Base-by-base conservation (phyloP, 1,284 basidiomycete genomes). In the Fomitiporia mediterranea region DNA sequence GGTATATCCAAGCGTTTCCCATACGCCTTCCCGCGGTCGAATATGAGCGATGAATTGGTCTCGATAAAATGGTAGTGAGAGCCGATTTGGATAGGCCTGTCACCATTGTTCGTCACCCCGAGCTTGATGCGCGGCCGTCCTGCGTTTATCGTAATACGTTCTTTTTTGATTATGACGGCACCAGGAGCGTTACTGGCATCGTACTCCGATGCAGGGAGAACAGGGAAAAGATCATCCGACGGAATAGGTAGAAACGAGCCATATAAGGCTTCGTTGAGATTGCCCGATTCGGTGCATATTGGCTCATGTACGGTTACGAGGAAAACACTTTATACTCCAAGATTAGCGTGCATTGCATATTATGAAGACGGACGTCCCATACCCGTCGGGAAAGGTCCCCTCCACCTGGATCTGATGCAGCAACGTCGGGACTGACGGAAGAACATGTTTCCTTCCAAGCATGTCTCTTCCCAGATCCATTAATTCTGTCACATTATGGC, bases 51-150 rank as follows among this genome's bases (percentile, higher is more conserved):
- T 1, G 82, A 72, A 71, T 99, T 99, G 13, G 89, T 89, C 72
- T 98, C 95, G 61, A 90, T 79, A 72, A 99, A 97, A 57, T 86
- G 90, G 69, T 94, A 99, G 69, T 99, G 93, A 1, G 94, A 96
- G 3, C 94, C 93, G 52, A 96, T 81, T 77, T 98, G 96, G 57
- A 99, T 87, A 3, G 96, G 96, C 23, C 96, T 78, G 69, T 98
- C 96, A 0, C 96, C 95, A 38, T 84, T 89, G 72, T 99, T 99
- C 32, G 87, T 91, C 38, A 99, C 94, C 37, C 79, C 78, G 50
- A 99, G 70, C 58, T 74, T 74, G 60, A 94, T 75, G 23, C 91
- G 79, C 58, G 84, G 73, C 25, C 93, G 74, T 13, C 83, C 85
- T 39, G 77, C 72, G 66, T 94, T 97, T 62, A 99, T 80, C 11